Conservation (phyloP, 192 early-diverging fungal genomes). For the Phycomyces blakesleeanus region DNA sequence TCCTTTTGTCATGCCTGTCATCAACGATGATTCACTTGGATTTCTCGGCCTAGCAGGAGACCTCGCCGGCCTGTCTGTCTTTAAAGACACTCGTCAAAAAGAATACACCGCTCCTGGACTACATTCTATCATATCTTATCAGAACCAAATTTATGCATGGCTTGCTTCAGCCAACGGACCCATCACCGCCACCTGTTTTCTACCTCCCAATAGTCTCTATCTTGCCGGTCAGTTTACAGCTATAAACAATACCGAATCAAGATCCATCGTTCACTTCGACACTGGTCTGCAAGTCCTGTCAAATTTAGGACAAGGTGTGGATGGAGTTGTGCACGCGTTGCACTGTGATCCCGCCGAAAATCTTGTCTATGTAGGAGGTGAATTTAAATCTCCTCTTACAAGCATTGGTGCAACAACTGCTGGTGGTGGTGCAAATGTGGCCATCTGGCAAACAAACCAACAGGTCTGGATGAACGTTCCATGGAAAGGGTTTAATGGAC, state of each 20-base stretch:
- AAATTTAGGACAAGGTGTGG: slow-evolving; percentile 21
- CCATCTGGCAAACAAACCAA: slow-evolving; percentile 19
- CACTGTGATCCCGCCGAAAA: slow-evolving; percentile 27
- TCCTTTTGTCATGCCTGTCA: neutral
- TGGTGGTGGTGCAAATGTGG: slow-evolving; percentile 21
- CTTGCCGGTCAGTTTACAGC: slow-evolving; percentile 29
- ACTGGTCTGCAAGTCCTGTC: slow-evolving; percentile 3
- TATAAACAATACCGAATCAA: slow-evolving; percentile 4
- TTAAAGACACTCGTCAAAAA: neutral
- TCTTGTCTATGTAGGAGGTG: slow-evolving; percentile 29
- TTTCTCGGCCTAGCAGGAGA: neutral
- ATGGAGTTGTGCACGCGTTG: slow-evolving; percentile 29
- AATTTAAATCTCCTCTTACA: slow-evolving; percentile 23
- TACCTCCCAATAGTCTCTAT: slow-evolving; percentile 17
- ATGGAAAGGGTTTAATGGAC: slow-evolving; percentile 67
- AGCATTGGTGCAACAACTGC: no score
- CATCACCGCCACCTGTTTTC: slow-evolving; percentile 9
- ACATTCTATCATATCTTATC: neutral
- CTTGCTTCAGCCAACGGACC: slow-evolving; percentile 8
- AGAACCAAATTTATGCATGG: neutral
- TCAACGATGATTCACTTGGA: neutral
- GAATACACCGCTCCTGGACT: neutral
- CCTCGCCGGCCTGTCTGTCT: neutral
- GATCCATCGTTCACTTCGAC: slow-evolving; percentile 23
- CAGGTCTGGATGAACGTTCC: slow-evolving; percentile 50